phyloP scores from a whole-genome alignment of 306 rosid genomes.

The Aeschynomene evenia region DNA sequence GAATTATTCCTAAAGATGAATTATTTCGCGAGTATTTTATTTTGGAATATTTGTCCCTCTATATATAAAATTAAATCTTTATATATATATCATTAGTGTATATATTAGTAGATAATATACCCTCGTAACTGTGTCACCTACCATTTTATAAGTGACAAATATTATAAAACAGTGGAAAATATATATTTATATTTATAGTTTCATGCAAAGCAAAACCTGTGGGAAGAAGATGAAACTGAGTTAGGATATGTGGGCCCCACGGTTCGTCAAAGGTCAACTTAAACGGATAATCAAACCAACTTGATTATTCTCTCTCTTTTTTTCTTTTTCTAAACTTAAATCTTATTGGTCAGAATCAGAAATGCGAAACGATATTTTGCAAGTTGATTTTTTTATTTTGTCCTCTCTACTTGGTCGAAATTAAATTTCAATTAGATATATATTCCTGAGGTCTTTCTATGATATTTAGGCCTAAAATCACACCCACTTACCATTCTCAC shows the following conservation, averaged over 20 bases:
- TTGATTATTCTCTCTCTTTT: slow-evolving; percentile 33
- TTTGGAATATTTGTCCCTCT: slow-evolving; percentile 44
- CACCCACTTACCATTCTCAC: neutral
- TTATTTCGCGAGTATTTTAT: slow-evolving; percentile 37
- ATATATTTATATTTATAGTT: slow-evolving; percentile 20
- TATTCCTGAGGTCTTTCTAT: slow-evolving; percentile 33
- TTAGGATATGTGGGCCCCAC: slow-evolving; percentile 39
- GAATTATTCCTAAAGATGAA: slow-evolving; percentile 47
- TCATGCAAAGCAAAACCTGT: slow-evolving; percentile 30
- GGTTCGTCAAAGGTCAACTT: slow-evolving; percentile 44
- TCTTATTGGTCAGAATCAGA: slow-evolving; percentile 19
- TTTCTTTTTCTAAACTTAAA: neutral
- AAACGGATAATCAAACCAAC: slow-evolving; percentile 35
- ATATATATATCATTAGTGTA: slow-evolving; percentile 20
- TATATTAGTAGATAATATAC: slow-evolving; percentile 38
- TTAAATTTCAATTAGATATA: slow-evolving; percentile 13
- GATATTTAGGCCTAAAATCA: slow-evolving; percentile 21
- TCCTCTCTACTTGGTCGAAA: neutral
- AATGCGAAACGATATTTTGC: slow-evolving; percentile 30
- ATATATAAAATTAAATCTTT: slow-evolving; percentile 24
- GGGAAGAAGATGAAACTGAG: slow-evolving; percentile 20
- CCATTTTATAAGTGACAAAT: slow-evolving; percentile 28
- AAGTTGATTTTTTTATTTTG: slow-evolving; percentile 25
- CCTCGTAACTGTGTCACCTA: slow-evolving; percentile 31
- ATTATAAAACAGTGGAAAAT: slow-evolving; percentile 28